Conservation (phyloP, 2,329 filamentous ascomycete species). For the Thielaviopsis euricoi region DNA sequence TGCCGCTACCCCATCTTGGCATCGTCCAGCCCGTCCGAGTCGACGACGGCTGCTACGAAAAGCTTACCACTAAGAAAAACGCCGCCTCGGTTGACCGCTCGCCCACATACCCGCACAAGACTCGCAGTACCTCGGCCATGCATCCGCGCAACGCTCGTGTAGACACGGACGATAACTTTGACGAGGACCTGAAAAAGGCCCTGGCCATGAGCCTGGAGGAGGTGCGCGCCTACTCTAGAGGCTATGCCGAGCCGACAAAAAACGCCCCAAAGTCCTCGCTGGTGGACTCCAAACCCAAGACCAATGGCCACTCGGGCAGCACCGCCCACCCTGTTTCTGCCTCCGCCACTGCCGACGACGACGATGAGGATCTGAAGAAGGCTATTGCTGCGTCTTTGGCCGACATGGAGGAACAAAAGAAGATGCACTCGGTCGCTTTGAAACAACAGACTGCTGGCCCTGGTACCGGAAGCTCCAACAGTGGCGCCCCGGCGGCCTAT, state of each 20-base stretch:
- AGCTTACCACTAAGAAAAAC: constrained; percentile 56
- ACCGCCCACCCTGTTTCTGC: constrained; percentile 16
- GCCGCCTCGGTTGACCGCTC: constrained; percentile 32
- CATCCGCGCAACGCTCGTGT: constrained; percentile 78
- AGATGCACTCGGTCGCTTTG: constrained; percentile 66
- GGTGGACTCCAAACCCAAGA: constrained; percentile 12
- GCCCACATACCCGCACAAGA: constrained; percentile 40
- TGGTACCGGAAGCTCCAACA: constrained; percentile 19
- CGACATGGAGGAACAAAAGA: constrained; percentile 97
- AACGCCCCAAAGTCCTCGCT: constrained; percentile 18
- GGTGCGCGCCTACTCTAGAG: constrained; percentile 56
- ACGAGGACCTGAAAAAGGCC: constrained; percentile 86
- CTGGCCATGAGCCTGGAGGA: constrained; percentile 96
- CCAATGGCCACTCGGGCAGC: constrained; percentile 20
- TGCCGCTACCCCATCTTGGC: constrained; percentile 80
- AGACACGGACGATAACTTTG: constrained; percentile 59
- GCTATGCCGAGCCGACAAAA: constrained; percentile 47
- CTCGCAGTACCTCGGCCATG: constrained; percentile 53
- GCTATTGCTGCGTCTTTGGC: constrained; percentile 88
- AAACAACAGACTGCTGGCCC: constrained; percentile 51
- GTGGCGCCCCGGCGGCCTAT: constrained; percentile 33
- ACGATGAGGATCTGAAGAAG: constrained; percentile 83
- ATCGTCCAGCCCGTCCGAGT: constrained; percentile 85
- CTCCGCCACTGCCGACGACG: constrained; percentile 42
- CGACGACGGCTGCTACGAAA: constrained; percentile 88